Evolutionary conservation across 805 yeast genomes (phyloP).

Genomic region (Suhomyces vadensis): DNA sequence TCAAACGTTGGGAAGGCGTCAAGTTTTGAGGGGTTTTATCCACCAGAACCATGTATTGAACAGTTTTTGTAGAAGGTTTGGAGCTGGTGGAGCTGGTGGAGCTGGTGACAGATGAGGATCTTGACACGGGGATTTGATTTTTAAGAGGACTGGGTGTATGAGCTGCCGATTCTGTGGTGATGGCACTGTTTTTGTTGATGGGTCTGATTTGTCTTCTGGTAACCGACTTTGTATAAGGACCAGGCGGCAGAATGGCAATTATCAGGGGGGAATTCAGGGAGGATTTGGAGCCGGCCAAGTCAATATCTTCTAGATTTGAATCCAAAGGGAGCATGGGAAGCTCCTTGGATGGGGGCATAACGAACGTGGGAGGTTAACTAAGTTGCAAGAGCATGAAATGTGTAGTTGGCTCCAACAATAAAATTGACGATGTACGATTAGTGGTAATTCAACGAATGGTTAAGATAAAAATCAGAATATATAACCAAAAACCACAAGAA

Average conservation of each 20-base stretch:
- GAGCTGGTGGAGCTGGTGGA: constrained; percentile 7
- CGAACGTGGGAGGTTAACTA: neutral
- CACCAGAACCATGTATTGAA: constrained; percentile 21
- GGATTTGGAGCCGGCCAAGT: neutral
- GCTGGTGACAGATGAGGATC: constrained; percentile 21
- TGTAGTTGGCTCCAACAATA: no score
- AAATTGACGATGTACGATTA: no score
- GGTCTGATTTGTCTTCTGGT: neutral
- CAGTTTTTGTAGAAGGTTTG: constrained; percentile 2
- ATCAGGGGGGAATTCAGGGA: neutral
- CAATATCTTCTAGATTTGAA: neutral
- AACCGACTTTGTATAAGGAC: neutral
- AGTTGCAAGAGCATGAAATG: no score
- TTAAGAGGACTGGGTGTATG: constrained; percentile 18
- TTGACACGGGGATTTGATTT: constrained; percentile 14
- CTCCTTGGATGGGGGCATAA: constrained; percentile 7
- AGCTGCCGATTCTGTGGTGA: neutral
- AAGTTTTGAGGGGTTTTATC: constrained; percentile 26
- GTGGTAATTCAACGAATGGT: no score
- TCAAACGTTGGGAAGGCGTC: constrained; percentile 34
- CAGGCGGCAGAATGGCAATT: neutral
- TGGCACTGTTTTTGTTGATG: neutral
- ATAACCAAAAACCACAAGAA: no score
- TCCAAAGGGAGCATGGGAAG: constrained; percentile 7
- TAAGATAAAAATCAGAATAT: neutral